Base-by-base conservation (phyloP, 768 basidiomycete genomes). In the Hydnomerulius pinastri region DNA sequence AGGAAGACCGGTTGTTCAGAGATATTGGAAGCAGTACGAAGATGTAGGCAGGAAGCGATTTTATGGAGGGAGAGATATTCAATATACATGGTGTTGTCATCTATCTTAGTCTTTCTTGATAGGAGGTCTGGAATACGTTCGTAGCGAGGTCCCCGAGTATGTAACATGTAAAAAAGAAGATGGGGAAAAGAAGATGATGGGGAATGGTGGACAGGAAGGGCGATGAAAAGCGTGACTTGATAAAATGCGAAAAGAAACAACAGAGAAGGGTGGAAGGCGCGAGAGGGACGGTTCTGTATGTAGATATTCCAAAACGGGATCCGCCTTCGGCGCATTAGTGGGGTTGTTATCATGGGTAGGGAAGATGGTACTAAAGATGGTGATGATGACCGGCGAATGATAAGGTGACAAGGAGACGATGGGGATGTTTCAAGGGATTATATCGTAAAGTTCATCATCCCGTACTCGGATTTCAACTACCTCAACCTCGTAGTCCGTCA, bases 381-480 rank as follows among this genome's bases (percentile, higher is more conserved):
- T 35, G 42, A 20, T 43, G 37, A 41, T 29, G 43, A 47, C 38
- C 39, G 53, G 41, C 42, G 21, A 51, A 54, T 36, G 40, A 18
- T 48, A 47, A 13, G 17, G 17, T 30, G 27, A 46, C 37, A 30
- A 18, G 15, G 23, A 25, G 32, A 40, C 23, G 25, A 33, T 21
- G 20, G 23, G 6, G 21, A 35, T 8, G 46, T 35, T 50, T 67
- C 49, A 78, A 29, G 85, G 90, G 66, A 92, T 87, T 64, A 92
- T 86, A 51, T 82, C 79, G 65, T 83, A 79, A 43, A 91, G 72
- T 59, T 92, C 90, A 43, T 81, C 86, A 60, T 90, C 90, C 55
- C 79, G 76, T 52, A 92, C 87, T 51, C 90, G 79, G 66, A 92
- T 93, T 72, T 91, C 88, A 58, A 89, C 90, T 30, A 92, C 90